These are phyloP conservation scores for Kurtzmaniella quercitrusa DNA, from an alignment of 1,139 yeast species.

Conservation along the genomic window DNA sequence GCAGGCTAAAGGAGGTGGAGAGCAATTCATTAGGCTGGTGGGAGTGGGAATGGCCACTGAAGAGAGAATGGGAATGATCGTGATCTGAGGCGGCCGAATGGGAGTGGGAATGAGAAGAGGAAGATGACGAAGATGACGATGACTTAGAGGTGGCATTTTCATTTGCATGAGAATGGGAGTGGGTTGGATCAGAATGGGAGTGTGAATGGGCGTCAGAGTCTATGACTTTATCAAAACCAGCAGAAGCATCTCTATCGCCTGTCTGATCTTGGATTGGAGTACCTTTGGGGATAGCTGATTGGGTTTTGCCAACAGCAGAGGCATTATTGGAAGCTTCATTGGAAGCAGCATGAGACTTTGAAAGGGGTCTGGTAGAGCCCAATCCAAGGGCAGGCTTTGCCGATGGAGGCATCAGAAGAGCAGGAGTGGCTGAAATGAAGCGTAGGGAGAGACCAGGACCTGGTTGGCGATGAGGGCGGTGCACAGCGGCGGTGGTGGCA, in stretches of 20 bases:
- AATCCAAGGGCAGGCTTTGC: neutral
- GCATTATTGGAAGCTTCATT: too few relatives aligned
- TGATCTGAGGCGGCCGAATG: constrained; percentile 14
- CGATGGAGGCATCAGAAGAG: neutral
- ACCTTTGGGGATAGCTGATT: too few relatives aligned
- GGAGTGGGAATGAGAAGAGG: constrained; percentile 2
- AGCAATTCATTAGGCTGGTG: constrained; percentile 43
- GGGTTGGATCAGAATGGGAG: neutral
- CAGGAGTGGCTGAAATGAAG: neutral
- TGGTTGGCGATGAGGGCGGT: too few relatives aligned
- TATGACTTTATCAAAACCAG: too few relatives aligned
- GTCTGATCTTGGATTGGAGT: too few relatives aligned
- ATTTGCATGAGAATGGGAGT: constrained; percentile 1
- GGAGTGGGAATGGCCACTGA: constrained; percentile 23
- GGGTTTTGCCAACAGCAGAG: too few relatives aligned
- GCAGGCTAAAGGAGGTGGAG: constrained; percentile 21
- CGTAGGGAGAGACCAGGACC: neutral
- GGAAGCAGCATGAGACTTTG: neutral
- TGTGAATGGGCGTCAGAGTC: neutral
- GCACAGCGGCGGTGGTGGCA: too few relatives aligned
- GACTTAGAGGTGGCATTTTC: neutral
- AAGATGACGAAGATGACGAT: constrained; percentile 9
- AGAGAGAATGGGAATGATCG: constrained; percentile 16
- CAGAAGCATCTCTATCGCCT: too few relatives aligned
- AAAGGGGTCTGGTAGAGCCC: neutral